Percentiles rank a stretch among this genome's conserved stretches.
phyloP scores from a whole-genome alignment of 1,284 basidiomycete genomes.

The Mixia osmundae region DNA sequence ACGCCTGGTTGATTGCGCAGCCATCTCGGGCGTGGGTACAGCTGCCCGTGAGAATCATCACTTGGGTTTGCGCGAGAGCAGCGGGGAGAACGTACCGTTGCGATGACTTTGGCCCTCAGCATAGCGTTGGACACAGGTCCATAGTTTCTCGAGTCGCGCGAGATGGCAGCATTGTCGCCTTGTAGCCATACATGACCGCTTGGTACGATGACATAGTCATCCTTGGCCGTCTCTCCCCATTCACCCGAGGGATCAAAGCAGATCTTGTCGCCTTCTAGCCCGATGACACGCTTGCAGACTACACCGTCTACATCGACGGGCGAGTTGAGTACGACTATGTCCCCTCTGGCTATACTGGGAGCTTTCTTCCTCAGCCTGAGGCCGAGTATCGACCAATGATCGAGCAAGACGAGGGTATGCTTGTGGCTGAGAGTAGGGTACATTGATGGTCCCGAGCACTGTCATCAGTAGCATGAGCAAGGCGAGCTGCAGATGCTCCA shows the following conservation, averaged over 20 bases:
- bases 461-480: too few relatives aligned
- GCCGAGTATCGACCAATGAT: too few relatives aligned
- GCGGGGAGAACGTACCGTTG: constrained; percentile 34
- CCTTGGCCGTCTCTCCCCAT: constrained; percentile 4
- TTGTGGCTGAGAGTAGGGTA: too few relatives aligned
- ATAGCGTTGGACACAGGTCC: constrained; percentile 74
- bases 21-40: too few relatives aligned
- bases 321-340: constrained; percentile 52
- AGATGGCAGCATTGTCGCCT: constrained; percentile 67
- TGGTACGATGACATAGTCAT: constrained; percentile 18
- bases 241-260: constrained; percentile 44
- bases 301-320: constrained; percentile 43
- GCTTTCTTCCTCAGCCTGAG: too few relatives aligned
- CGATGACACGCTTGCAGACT: constrained; percentile 77
- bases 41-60: too few relatives aligned
- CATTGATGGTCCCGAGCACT: too few relatives aligned
- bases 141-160: constrained; percentile 68
- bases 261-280: constrained; percentile 66
- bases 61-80: too few relatives aligned
- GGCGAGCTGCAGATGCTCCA: too few relatives aligned
- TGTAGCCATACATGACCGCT: constrained; percentile 47
- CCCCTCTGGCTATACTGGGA: too few relatives aligned
- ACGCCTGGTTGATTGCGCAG: too few relatives aligned
- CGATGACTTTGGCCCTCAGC: constrained; percentile 48
- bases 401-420: too few relatives aligned